Evolutionary conservation across 2,329 filamentous ascomycete genomes (phyloP).

Genomic region (Alternaria atra): DNA sequence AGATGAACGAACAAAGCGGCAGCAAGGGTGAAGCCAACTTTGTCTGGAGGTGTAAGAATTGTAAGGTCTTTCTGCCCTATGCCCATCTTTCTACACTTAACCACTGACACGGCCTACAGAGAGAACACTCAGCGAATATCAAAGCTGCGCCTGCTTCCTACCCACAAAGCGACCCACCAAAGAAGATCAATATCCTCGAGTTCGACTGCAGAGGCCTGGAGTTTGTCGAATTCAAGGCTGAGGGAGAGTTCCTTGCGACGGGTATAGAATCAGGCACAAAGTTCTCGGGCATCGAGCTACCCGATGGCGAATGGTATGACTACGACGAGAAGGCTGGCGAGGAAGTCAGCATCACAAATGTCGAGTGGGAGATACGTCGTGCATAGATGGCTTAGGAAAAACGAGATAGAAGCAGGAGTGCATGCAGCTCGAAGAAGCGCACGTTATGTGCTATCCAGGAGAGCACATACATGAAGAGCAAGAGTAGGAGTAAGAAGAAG

Average conservation of each 20-base stretch:
- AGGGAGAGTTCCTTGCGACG: constrained; percentile 92
- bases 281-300: constrained; percentile 82
- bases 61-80: constrained; percentile 72
- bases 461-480: neutral
- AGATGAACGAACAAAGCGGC: constrained; percentile 88
- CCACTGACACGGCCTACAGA: constrained; percentile 58
- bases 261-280: constrained; percentile 82
- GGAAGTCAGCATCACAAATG: constrained; percentile 89
- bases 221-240: constrained; percentile 88
- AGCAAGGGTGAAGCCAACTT: constrained; percentile 97
- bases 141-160: constrained; percentile 77
- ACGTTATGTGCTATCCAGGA: neutral
- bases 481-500: neutral
- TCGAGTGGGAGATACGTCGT: constrained; percentile 85
- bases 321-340: constrained; percentile 94
- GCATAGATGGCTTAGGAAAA: constrained; percentile 56
- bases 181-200: constrained; percentile 80
- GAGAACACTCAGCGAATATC: constrained; percentile 87
- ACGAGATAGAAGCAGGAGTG: neutral
- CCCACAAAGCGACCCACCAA: constrained; percentile 74
- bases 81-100: neutral
- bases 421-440: neutral
- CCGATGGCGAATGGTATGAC: constrained; percentile 95
- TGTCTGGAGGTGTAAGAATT: constrained; percentile 99
- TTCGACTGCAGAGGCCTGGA: constrained; percentile 95